These are phyloP conservation scores for Apiospora hydei DNA, from an alignment of 2,329 filamentous ascomycete species.

Conservation along the genomic window DNA sequence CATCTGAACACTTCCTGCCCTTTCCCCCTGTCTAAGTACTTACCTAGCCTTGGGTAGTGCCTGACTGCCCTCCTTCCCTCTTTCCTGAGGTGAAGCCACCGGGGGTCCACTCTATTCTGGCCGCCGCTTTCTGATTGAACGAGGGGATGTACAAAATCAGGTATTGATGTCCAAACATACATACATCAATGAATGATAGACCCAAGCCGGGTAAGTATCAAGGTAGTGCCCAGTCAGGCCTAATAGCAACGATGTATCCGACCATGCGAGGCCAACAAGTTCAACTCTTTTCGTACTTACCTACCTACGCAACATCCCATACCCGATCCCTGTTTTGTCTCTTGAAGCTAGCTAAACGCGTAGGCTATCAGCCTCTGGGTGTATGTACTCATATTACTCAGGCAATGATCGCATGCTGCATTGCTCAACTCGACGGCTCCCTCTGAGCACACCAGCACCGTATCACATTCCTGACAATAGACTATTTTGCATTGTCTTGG, in stretches of 20 bases:
- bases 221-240: background rate
- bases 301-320: background rate
- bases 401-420: background rate
- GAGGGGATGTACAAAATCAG: too few species aligned
- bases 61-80: background rate
- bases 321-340: background rate
- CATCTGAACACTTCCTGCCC: background rate
- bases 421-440: background rate
- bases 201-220: background rate
- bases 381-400: background rate
- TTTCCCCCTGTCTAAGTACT: background rate
- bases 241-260: background rate
- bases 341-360: background rate
- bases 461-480: background rate
- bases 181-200: background rate
- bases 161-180: background rate
- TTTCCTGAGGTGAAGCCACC: background rate
- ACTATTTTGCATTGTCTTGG: conserved; percentile 17
- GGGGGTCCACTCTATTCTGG: background rate
- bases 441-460: background rate
- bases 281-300: background rate
- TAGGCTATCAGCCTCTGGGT: background rate
- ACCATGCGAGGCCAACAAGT: background rate
- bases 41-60: background rate
- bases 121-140: background rate